Conservation (phyloP, 2,329 filamentous ascomycete species). For the Hypomyces rosellus region DNA sequence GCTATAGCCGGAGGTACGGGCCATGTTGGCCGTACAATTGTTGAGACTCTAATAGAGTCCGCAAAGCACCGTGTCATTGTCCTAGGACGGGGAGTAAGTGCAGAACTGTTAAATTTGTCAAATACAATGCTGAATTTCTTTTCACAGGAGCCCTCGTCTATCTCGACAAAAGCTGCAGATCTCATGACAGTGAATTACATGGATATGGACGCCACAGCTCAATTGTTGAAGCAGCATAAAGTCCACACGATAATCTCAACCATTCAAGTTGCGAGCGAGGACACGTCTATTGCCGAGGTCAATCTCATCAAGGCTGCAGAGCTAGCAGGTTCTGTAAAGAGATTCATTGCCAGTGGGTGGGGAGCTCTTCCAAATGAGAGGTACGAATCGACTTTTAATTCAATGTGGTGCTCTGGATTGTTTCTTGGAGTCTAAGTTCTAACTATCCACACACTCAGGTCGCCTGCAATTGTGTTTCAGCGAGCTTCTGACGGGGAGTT, state of each 20-base stretch:
- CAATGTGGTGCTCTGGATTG: too few species aligned
- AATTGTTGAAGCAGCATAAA: conserved; percentile 26
- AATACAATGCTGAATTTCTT: too few species aligned
- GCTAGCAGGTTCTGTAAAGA: conserved; percentile 26
- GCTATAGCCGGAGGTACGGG: conserved; percentile 33
- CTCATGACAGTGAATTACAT: conserved; percentile 20
- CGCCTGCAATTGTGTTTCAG: too few species aligned
- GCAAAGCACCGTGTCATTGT: conserved; percentile 30
- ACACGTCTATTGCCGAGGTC: conserved; percentile 28
- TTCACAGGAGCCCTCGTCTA: not conserved
- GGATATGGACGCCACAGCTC: conserved; percentile 17
- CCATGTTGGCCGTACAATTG: conserved; percentile 37
- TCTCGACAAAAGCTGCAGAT: not conserved
- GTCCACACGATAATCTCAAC: conserved; percentile 40
- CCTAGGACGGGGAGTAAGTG: not conserved
- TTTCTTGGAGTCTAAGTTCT: too few species aligned
- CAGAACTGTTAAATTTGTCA: too few species aligned
- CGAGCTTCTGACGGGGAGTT: too few species aligned
- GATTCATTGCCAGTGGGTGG: conserved; percentile 39
- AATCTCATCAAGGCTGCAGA: conserved; percentile 40
- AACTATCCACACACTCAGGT: too few species aligned
- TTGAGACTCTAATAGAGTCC: conserved; percentile 33
- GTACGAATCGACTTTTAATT: not conserved
- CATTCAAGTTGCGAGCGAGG: conserved; percentile 24
- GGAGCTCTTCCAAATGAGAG: conserved; percentile 4